Conservation (phyloP, 495 filamentous ascomycete species). For the Lasiosphaeria hispida region DNA sequence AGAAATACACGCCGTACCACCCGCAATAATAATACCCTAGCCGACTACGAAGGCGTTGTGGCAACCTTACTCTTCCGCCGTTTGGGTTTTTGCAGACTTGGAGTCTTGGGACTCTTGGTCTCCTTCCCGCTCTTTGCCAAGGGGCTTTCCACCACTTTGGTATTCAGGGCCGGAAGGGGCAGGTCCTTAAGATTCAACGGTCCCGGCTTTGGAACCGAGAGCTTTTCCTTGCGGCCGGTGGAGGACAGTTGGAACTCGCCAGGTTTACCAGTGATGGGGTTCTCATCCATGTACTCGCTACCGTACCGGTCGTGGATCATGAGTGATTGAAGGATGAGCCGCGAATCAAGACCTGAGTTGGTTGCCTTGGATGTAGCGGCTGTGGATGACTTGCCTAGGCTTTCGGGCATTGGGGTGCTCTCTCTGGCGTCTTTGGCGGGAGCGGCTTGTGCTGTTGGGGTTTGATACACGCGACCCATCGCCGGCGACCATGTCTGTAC, state of each 20-base stretch:
- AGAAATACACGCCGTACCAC: too few relatives aligned
- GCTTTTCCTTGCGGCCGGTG: slow-evolving; percentile 49
- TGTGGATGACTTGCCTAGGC: slow-evolving; percentile 16
- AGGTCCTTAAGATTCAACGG: slow-evolving; percentile 5
- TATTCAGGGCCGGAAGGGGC: slow-evolving; percentile 35
- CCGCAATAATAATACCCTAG: not conserved
- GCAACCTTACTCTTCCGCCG: slow-evolving; percentile 58
- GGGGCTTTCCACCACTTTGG: slow-evolving; percentile 36
- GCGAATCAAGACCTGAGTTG: slow-evolving; percentile 42
- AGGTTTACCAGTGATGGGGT: slow-evolving; percentile 78
- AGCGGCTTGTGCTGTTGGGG: slow-evolving; percentile 41
- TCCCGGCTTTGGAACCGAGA: slow-evolving; percentile 15
- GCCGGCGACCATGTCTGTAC: slow-evolving; percentile 72
- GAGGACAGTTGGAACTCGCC: slow-evolving; percentile 78
- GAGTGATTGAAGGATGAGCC: slow-evolving; percentile 66
- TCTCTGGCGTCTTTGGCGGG: slow-evolving; percentile 50
- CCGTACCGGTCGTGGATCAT: slow-evolving; percentile 61
- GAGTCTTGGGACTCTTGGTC: slow-evolving; percentile 53
- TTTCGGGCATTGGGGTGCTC: slow-evolving; percentile 59
- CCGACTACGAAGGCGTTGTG: slow-evolving; percentile 22
- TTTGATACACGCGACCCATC: slow-evolving; percentile 67
- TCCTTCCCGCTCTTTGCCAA: slow-evolving; percentile 40
- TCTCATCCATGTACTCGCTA: slow-evolving; percentile 90
- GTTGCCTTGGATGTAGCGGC: slow-evolving; percentile 32
- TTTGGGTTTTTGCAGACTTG: slow-evolving; percentile 48